Evolutionary conservation across 129 eudicot species (phyloP).

Genomic region (Calendula officinalis): DNA sequence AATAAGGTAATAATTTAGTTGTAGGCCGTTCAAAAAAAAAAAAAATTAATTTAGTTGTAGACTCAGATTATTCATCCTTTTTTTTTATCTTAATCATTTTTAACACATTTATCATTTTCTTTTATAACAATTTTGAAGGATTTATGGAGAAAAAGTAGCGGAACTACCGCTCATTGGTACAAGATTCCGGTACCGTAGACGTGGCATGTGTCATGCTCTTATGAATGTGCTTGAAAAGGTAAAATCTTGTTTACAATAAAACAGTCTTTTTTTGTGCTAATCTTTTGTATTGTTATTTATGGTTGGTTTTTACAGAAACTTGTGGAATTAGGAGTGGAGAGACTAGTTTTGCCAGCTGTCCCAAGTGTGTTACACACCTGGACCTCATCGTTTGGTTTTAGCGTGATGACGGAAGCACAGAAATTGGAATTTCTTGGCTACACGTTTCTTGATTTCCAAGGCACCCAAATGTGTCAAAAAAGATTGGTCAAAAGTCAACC

Average conservation of each 20-base stretch:
- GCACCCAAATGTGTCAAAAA: slow-evolving; percentile 86
- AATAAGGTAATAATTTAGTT: slow-evolving; percentile 78
- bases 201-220: slow-evolving; percentile 87
- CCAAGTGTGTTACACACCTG: slow-evolving; percentile 42
- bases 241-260: neutral
- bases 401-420: slow-evolving; percentile 46
- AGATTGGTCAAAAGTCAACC: slow-evolving; percentile 30
- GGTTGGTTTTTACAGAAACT: slow-evolving; percentile 19
- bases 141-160: slow-evolving; percentile 75
- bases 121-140: slow-evolving; percentile 35
- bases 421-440: slow-evolving; percentile 57
- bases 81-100: slow-evolving; percentile 6
- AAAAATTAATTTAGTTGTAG: too few relatives aligned
- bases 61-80: too few relatives aligned
- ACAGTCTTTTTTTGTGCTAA: too few relatives aligned
- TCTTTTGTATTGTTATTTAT: neutral
- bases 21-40: too few relatives aligned
- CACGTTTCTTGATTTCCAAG: slow-evolving; percentile 86
- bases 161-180: slow-evolving; percentile 87
- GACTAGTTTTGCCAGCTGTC: slow-evolving; percentile 42
- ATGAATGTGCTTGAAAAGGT: slow-evolving; percentile 94
- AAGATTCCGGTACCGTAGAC: slow-evolving; percentile 64
- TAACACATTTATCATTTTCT: neutral
- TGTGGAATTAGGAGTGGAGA: slow-evolving; percentile 39
- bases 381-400: slow-evolving; percentile 37